Evolutionary conservation across 768 basidiomycete species (phyloP).

Genomic region (Naganishia vaughanmartiniae): DNA sequence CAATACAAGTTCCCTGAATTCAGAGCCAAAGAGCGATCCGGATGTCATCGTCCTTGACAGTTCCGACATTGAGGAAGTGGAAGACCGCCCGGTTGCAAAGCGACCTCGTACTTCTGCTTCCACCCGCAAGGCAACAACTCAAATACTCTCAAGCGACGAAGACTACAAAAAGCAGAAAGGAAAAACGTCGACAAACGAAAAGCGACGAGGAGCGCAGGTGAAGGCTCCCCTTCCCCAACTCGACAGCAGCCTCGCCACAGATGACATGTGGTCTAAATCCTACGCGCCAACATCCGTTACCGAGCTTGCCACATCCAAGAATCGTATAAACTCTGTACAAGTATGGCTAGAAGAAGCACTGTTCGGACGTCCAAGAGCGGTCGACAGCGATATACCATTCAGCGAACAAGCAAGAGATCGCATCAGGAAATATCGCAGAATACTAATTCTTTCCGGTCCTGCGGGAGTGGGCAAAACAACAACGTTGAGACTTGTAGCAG

Average conservation of each 20-base stretch:
- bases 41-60: constrained; percentile 18
- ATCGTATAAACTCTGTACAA: constrained; percentile 40
- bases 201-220: not conserved
- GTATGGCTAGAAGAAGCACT: constrained; percentile 48
- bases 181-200: not conserved
- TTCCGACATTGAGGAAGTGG: constrained; percentile 8
- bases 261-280: constrained; percentile 13
- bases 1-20: not conserved
- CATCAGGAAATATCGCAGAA: constrained; percentile 56
- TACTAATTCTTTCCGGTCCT: constrained; percentile 80
- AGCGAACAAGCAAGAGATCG: constrained; percentile 36
- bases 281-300: constrained; percentile 8
- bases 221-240: not conserved
- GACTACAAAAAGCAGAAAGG: not conserved
- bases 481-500: constrained; percentile 70
- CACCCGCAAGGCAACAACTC: not conserved
- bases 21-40: not conserved
- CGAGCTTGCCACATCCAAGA: constrained; percentile 49
- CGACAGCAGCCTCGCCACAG: not conserved
- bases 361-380: constrained; percentile 36
- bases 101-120: constrained; percentile 6
- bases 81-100: not conserved
- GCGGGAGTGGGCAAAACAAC: constrained; percentile 89
- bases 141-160: constrained; percentile 8
- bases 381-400: constrained; percentile 19